Evolutionary conservation across 2,329 filamentous ascomycete species (phyloP).

Genomic region (Stachybotrys chlorohalonatus): DNA sequence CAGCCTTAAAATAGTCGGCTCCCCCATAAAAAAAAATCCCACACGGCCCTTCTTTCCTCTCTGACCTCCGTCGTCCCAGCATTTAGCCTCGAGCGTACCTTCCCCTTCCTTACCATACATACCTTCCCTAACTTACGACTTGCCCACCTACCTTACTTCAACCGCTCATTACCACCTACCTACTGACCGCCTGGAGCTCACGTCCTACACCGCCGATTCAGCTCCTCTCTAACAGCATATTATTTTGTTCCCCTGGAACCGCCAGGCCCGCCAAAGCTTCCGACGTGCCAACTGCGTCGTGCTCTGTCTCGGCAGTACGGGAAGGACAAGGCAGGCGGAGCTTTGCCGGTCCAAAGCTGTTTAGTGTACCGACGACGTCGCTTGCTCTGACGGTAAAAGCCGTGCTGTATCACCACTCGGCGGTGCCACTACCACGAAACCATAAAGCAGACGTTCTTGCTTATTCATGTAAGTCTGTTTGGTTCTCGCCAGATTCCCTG

Average conservation of each 20-base stretch:
- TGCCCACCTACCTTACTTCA: not conserved
- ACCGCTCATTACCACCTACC: not conserved
- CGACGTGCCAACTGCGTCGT: not conserved
- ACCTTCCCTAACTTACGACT: not conserved
- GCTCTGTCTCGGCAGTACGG: not conserved
- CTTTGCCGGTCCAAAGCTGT: not conserved
- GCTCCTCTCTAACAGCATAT: not conserved
- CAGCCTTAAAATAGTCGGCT: not conserved
- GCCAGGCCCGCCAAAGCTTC: not conserved
- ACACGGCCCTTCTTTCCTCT: not conserved
- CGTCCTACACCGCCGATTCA: too few species aligned
- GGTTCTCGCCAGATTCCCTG: not conserved
- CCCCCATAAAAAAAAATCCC: not conserved
- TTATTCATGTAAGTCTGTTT: not conserved
- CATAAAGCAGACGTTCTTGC: not conserved
- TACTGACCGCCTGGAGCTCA: not conserved
- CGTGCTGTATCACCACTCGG: not conserved
- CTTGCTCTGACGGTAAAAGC: not conserved
- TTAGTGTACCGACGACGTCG: not conserved
- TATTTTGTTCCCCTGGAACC: not conserved
- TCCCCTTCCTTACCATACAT: not conserved
- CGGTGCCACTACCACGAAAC: not conserved
- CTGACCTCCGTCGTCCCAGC: not conserved
- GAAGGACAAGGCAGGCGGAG: not conserved
- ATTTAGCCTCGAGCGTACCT: not conserved